phyloP scores from a whole-genome alignment of 2,329 filamentous ascomycete species.

The Alternaria burnsii region DNA sequence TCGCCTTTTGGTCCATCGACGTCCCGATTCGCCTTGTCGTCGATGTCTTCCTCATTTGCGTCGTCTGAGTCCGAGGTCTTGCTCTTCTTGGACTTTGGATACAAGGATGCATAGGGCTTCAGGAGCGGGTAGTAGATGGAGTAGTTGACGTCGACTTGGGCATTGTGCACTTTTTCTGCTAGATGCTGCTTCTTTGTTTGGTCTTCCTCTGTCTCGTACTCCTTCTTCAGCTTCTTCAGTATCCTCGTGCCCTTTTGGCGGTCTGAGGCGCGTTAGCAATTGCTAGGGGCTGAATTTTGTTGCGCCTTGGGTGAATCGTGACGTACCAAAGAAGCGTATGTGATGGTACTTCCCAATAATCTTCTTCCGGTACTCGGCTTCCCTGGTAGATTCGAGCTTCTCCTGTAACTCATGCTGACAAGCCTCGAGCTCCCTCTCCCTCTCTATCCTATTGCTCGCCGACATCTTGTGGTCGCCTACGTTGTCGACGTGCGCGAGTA shows the following conservation, averaged over 20 bases:
- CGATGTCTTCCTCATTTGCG: constrained; percentile 27
- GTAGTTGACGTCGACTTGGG: constrained; percentile 79
- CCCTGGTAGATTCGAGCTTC: constrained; percentile 55
- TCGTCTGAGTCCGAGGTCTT: constrained; percentile 34
- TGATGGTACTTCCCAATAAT: constrained; percentile 86
- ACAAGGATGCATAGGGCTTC: constrained; percentile 73
- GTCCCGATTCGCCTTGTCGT: constrained; percentile 43
- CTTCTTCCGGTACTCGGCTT: constrained; percentile 68
- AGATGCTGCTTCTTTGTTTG: constrained; percentile 62
- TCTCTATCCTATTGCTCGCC: constrained; percentile 71
- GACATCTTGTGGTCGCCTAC: constrained; percentile 63
- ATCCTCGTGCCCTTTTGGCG: constrained; percentile 75
- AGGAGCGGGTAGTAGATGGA: constrained; percentile 75
- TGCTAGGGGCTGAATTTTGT: constrained; percentile 1
- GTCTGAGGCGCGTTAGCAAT: constrained; percentile 57
- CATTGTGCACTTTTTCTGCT: constrained; percentile 68
- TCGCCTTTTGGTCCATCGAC: constrained; percentile 56
- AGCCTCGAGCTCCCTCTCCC: constrained; percentile 75
- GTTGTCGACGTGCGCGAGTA: constrained; percentile 65
- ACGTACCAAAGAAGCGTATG: constrained; percentile 81
- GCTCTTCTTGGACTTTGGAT: constrained; percentile 45
- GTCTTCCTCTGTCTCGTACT: constrained; percentile 60
- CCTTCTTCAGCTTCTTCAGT: constrained; percentile 70
- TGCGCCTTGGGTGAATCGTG: neutral
- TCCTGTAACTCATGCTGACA: constrained; percentile 69